Base-by-base conservation (phyloP, 2,329 filamentous ascomycete genomes). In the Fusarium bactridioides region DNA sequence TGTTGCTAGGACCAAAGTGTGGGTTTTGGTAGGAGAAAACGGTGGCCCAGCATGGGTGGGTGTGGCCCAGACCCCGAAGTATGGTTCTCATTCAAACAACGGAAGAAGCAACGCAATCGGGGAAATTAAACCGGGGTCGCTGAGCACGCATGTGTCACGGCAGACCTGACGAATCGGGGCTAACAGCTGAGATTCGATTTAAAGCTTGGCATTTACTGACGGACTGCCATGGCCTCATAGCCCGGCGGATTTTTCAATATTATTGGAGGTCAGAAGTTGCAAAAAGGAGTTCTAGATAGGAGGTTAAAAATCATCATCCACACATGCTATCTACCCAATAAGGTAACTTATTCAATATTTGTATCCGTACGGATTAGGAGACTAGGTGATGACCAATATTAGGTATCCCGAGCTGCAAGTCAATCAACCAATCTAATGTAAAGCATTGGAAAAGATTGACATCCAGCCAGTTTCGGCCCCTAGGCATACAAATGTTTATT, bases 71-170 rank as follows among this genome's bases (percentile, higher is more conserved):
- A 33, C 27, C 62, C 53, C 50, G 56, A 56, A 59, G 21, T 60
- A 51, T 61, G 47, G 43, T 43, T 59, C 64, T 61, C 47, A 44
- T 72, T 54, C 56, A 64, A 40, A 41, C 59, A 41, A 55, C 58
- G 59, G 55, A 45, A 64, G 64, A 73, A 64, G 70, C 70, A 62
- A 73, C 69, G 65, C 61, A 63, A 54, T 74, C 67, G 56, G 67
- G 70, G 70, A 73, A 71, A 74, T 73, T 74, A 60, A 50, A 67
- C 65, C 29, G 44, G 65, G 69, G 65, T 31, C 18, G 27, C 37
- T 51, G 38, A 64, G 51, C 60, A 67, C 44, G 44, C 61, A 54
- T 38, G 54, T 67, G 70, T 58, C 56, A 48, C 57, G 37, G 58
- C 55, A 51, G 50, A 60, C 56, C 33, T 59, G 48, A 61, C 70